Evolutionary conservation across 768 basidiomycete species (phyloP).

Genomic region (Mycena filopes): DNA sequence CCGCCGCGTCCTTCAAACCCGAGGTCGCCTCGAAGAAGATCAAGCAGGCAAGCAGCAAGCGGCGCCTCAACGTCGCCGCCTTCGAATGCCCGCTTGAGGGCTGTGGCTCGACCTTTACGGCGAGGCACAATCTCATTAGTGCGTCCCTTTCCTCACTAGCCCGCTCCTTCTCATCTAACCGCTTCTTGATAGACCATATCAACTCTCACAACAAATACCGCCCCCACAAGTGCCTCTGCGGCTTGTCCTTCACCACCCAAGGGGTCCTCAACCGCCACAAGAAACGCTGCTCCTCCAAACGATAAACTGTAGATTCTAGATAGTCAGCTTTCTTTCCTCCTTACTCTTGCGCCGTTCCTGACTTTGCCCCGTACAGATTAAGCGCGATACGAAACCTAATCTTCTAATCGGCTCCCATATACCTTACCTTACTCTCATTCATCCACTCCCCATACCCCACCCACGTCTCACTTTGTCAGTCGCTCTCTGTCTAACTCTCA

Average conservation of each 20-base stretch:
- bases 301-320: not conserved
- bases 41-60: conserved; percentile 25
- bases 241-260: conserved; percentile 29
- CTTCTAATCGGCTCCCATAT: no score
- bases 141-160: not conserved
- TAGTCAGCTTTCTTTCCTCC: not conserved
- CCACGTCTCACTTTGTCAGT: no score
- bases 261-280: conserved; percentile 34
- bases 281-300: conserved; percentile 29
- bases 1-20: conserved; percentile 18
- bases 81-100: conserved; percentile 16
- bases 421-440: no score
- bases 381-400: no score
- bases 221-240: conserved; percentile 26
- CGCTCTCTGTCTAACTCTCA: no score
- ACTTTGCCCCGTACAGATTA: no score
- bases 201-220: conserved; percentile 31
- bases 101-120: conserved; percentile 28
- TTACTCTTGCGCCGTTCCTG: no score
- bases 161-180: not conserved
- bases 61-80: conserved; percentile 26
- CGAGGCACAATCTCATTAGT: conserved; percentile 32
- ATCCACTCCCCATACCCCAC: no score
- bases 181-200: conserved; percentile 24
- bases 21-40: conserved; percentile 35